Percentiles rank a stretch among this genome's conserved stretches.
Conservation (phyloP, 129 eudicot species). For the Helichrysum umbraculigerum region DNA sequence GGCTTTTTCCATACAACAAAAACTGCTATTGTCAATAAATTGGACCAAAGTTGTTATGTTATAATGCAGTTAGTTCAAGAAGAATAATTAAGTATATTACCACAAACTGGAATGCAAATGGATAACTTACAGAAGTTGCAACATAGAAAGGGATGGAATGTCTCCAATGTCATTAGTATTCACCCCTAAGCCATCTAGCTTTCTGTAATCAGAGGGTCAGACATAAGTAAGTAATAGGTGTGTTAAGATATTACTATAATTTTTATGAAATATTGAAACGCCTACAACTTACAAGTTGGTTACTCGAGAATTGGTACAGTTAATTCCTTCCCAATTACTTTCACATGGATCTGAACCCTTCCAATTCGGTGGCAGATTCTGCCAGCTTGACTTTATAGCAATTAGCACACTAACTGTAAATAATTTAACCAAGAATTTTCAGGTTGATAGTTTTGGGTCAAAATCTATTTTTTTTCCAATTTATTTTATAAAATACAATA, state of each 20-base stretch:
- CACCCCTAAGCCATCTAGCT: constrained; percentile 56
- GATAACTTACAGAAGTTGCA: constrained; percentile 61
- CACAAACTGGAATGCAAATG: constrained; percentile 8
- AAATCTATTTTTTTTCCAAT: not conserved
- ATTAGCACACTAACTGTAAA: constrained; percentile 49
- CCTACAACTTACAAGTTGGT: constrained; percentile 54
- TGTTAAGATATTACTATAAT: not conserved
- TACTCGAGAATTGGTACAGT: constrained; percentile 62
- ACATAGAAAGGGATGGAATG: constrained; percentile 57
- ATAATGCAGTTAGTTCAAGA: too few relatives aligned
- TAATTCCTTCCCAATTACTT: constrained; percentile 75
- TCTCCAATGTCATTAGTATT: constrained; percentile 53
- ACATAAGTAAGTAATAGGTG: not conserved
- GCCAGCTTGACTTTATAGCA: constrained; percentile 68
- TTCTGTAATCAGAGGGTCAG: constrained; percentile 37
- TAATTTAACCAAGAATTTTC: constrained; percentile 3
- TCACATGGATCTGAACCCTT: constrained; percentile 85
- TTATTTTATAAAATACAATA: too few relatives aligned
- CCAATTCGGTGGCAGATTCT: constrained; percentile 80
- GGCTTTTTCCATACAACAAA: too few relatives aligned
- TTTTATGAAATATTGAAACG: not conserved
- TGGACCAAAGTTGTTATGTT: not conserved
- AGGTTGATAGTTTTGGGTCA: not conserved
- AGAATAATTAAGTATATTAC: not conserved
- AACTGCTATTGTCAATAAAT: too few relatives aligned